These are phyloP conservation scores for Clonostachys rosea DNA, from an alignment of 2,329 filamentous ascomycete species.

Conservation along the genomic window DNA sequence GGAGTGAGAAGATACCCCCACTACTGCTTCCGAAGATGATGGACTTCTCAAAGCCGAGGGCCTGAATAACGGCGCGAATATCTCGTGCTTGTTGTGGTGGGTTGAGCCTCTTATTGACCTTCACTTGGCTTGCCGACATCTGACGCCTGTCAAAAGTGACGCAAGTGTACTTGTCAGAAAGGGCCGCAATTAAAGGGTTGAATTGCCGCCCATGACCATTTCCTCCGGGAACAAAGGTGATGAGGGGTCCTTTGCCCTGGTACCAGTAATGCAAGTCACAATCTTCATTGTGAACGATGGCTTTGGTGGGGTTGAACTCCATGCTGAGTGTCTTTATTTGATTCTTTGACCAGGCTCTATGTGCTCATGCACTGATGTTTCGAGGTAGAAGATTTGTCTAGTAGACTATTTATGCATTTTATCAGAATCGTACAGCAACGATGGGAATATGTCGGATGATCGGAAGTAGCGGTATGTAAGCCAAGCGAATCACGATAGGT, in stretches of 20 bases:
- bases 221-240: conserved; percentile 23
- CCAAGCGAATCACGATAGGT: no score
- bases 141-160: conserved; percentile 24
- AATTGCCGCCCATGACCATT: conserved; percentile 24
- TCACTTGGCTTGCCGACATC: conserved; percentile 19
- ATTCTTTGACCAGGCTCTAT: no score
- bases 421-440: no score
- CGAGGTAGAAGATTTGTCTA: no score
- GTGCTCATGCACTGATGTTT: no score
- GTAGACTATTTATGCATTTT: no score
- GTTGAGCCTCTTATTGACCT: conserved; percentile 12
- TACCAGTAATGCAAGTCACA: conserved; percentile 22
- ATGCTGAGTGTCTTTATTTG: conserved; percentile 1
- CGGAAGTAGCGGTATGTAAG: no score
- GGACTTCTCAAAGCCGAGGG: conserved; percentile 15
- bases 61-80: conserved; percentile 17
- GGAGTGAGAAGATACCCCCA: conserved; percentile 19
- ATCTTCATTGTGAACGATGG: conserved; percentile 17
- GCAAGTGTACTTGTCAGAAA: conserved; percentile 17
- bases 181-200: conserved; percentile 15
- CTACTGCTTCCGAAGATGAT: conserved; percentile 20
- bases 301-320: conserved; percentile 9
- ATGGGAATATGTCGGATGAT: no score
- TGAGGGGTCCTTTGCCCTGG: conserved; percentile 18
- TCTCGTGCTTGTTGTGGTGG: conserved; percentile 21